Evolutionary conservation across 371 early-diverging fungal species (phyloP).

Genomic region (Mucor lusitanicus): DNA sequence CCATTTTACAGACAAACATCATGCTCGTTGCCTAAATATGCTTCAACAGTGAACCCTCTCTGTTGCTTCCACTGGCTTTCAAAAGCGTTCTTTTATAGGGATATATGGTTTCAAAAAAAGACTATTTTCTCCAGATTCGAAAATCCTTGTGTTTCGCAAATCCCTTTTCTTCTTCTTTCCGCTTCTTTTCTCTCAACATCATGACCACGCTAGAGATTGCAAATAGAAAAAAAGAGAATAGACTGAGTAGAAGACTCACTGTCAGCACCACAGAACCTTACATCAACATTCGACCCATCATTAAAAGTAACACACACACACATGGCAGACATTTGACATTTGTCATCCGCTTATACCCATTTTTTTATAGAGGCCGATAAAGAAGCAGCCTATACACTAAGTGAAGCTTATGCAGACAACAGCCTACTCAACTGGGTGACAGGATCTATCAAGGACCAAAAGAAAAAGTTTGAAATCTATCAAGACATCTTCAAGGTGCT

Average conservation of each 20-base stretch:
- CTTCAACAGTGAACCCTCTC: no score
- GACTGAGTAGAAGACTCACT: constrained; percentile 23
- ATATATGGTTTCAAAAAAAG: not conserved
- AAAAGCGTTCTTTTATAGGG: not conserved
- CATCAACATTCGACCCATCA: constrained; percentile 25
- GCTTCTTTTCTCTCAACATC: not conserved
- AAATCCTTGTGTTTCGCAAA: not conserved
- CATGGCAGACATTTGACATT: not conserved
- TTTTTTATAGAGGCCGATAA: constrained; percentile 29
- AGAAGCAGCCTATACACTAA: constrained; percentile 27
- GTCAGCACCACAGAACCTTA: constrained; percentile 24
- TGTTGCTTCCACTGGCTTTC: not conserved
- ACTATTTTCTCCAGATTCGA: not conserved
- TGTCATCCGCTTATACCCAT: not conserved
- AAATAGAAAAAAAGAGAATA: constrained; percentile 20
- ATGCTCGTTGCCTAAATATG: not conserved
- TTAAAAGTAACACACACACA: constrained; percentile 21
- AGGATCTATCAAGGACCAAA: constrained; percentile 13
- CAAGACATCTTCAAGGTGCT: constrained; percentile 28
- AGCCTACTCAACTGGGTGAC: constrained; percentile 22
- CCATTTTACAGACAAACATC: not conserved
- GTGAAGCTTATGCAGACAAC: constrained; percentile 27
- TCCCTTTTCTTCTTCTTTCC: not conserved
- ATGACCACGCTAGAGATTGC: not conserved
- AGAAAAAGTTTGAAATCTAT: constrained; percentile 11